Evolutionary conservation across 495 filamentous ascomycete genomes (phyloP).

Genomic region (Amniculicola lignicola): DNA sequence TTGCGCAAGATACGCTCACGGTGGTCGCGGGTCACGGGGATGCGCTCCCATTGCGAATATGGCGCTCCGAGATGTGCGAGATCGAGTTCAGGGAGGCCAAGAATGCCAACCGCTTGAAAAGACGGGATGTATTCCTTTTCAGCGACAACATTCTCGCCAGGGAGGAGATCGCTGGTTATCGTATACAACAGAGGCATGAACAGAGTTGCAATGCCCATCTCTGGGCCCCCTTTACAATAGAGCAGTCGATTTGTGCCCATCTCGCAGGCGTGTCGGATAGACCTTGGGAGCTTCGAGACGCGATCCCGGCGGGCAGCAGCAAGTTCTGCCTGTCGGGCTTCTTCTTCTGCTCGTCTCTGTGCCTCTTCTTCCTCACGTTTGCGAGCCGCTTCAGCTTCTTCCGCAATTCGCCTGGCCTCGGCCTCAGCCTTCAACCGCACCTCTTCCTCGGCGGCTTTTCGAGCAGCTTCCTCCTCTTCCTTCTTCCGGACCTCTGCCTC

Average conservation of each 20-base stretch:
- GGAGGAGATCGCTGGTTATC: conserved; percentile 21
- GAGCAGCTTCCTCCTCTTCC: conserved; percentile 28
- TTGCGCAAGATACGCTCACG: conserved; percentile 26
- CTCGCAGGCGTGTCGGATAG: conserved; percentile 28
- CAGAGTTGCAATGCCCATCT: conserved; percentile 33
- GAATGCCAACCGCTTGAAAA: conserved; percentile 38
- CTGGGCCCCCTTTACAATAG: conserved; percentile 29
- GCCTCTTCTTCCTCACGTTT: conserved; percentile 28
- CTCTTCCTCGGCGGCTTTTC: conserved; percentile 31
- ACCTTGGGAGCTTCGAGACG: conserved; percentile 28
- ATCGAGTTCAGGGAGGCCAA: conserved; percentile 37
- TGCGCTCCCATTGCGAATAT: conserved; percentile 27
- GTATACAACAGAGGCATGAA: conserved; percentile 36
- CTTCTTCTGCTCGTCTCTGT: conserved; percentile 23
- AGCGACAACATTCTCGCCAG: background rate
- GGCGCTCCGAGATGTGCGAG: conserved; percentile 23
- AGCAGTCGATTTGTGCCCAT: conserved; percentile 29
- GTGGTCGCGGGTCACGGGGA: conserved; percentile 15
- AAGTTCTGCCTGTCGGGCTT: conserved; percentile 26
- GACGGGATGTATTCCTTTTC: conserved; percentile 36
- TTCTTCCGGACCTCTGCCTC: conserved; percentile 21
- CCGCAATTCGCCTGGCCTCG: conserved; percentile 17
- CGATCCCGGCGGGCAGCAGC: conserved; percentile 29
- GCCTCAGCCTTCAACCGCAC: conserved; percentile 21
- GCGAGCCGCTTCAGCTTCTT: conserved; percentile 26